These are phyloP conservation scores for Fusarium sp. DNA, from an alignment of 2,329 filamentous ascomycete genomes.

Conservation along the genomic window DNA sequence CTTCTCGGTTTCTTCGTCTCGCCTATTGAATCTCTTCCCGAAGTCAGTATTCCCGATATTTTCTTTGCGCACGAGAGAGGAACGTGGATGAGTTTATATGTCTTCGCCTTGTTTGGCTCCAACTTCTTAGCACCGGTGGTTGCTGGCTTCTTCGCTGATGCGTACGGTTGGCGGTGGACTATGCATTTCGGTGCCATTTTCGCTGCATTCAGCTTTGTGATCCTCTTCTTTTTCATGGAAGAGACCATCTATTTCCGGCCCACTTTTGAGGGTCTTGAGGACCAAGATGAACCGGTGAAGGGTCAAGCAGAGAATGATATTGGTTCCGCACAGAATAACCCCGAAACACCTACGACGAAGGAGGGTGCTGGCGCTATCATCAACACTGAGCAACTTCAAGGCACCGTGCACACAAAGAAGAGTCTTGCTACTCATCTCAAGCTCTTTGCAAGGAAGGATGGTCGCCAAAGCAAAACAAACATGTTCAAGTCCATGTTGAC, in stretches of 20 bases:
- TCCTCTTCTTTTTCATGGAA: background rate
- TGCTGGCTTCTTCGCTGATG: background rate
- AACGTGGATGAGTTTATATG: background rate
- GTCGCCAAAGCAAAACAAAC: background rate
- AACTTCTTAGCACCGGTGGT: background rate
- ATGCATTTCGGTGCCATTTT: slow-evolving; percentile 1
- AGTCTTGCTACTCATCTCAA: background rate
- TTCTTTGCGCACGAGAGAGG: slow-evolving; percentile 4
- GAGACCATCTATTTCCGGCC: background rate
- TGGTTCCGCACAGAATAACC: background rate
- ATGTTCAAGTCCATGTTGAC: background rate
- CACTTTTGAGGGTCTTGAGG: background rate
- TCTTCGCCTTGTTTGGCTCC: background rate
- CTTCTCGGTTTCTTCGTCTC: background rate
- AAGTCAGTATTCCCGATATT: background rate
- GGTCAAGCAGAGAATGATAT: background rate
- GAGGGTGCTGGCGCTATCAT: no score
- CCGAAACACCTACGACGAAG: background rate
- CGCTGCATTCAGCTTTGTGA: background rate
- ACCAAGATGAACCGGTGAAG: background rate
- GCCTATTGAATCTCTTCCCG: background rate
- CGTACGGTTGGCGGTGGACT: background rate
- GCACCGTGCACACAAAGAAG: background rate
- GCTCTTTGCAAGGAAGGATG: background rate
- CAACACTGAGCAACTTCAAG: background rate